These are phyloP conservation scores for Papilionanthe hybrid DNA, from an alignment of 116 monocot species.

Conservation along the genomic window DNA sequence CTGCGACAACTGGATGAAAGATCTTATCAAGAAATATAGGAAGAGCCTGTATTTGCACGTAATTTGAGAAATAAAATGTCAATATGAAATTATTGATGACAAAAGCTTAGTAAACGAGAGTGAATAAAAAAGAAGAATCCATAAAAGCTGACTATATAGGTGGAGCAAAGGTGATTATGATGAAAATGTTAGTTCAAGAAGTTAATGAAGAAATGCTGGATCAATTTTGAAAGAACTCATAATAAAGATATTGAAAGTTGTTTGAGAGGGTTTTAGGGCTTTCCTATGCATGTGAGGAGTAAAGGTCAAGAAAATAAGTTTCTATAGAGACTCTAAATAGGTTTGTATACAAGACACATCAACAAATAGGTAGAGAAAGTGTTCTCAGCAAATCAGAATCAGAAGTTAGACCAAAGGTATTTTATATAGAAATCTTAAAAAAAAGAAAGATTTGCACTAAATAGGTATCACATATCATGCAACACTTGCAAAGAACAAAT, in stretches of 20 bases:
- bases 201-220: not conserved
- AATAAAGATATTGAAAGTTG: not conserved
- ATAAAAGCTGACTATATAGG: not conserved
- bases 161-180: not conserved
- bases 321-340: not conserved
- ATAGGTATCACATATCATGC: no score
- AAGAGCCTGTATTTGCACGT: slow-evolving; percentile 54
- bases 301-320: no score
- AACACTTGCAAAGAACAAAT: not conserved
- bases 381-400: no score
- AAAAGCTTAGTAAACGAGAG: not conserved
- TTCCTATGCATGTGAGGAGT: no score
- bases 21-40: slow-evolving; percentile 88
- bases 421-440: no score
- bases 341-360: not conserved
- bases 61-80: not conserved
- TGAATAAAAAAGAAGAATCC: not conserved
- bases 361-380: not conserved
- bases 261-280: not conserved
- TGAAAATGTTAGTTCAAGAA: not conserved
- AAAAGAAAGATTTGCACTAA: no score
- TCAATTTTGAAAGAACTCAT: not conserved
- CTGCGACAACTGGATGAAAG: slow-evolving; percentile 79
- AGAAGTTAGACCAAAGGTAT: no score
- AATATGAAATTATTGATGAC: not conserved